Percentiles rank a stretch among this genome's conserved stretches.
phyloP scores from a whole-genome alignment of 495 filamentous ascomycete species.

The Cladorrhinum samala region DNA sequence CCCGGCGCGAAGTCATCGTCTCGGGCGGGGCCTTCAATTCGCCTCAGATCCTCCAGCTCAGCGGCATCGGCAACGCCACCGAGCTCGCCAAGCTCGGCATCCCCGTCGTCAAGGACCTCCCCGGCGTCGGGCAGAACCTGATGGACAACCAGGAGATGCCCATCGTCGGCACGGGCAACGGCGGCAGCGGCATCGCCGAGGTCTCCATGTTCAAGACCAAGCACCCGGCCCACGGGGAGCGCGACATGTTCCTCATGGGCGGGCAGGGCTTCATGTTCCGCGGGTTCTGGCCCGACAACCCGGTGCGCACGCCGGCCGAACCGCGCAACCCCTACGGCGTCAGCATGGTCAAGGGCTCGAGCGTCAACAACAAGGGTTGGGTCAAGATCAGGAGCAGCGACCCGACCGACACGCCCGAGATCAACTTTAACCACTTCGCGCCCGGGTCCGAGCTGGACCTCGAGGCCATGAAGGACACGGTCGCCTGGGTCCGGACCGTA shows the following conservation, averaged over 20 bases:
- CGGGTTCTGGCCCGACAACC: conserved; percentile 35
- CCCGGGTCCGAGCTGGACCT: conserved; percentile 25
- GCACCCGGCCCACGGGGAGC: conserved; percentile 31
- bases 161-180: conserved; percentile 28
- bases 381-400: conserved; percentile 26
- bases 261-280: conserved; percentile 33
- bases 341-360: conserved; percentile 32
- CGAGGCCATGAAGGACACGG: conserved; percentile 33
- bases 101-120: conserved; percentile 43
- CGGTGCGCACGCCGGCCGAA: conserved; percentile 22
- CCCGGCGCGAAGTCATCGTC: conserved; percentile 37
- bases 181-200: conserved; percentile 20
- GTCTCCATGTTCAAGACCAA: conserved; percentile 32
- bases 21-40: conserved; percentile 38
- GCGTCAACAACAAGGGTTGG: conserved; percentile 30
- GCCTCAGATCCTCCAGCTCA: conserved; percentile 45
- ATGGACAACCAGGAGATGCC: conserved; percentile 57
- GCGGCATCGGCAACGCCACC: conserved; percentile 16
- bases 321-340: conserved; percentile 26
- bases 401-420: conserved; percentile 32
- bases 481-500: conserved; percentile 28
- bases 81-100: conserved; percentile 26
- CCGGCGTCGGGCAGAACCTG: conserved; percentile 55
- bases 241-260: conserved; percentile 36
- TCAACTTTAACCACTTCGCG: conserved; percentile 34